Percentiles rank a stretch among this genome's conserved stretches.
Conservation (phyloP, 192 early-diverging fungal genomes). For the Coemansia sp. region DNA sequence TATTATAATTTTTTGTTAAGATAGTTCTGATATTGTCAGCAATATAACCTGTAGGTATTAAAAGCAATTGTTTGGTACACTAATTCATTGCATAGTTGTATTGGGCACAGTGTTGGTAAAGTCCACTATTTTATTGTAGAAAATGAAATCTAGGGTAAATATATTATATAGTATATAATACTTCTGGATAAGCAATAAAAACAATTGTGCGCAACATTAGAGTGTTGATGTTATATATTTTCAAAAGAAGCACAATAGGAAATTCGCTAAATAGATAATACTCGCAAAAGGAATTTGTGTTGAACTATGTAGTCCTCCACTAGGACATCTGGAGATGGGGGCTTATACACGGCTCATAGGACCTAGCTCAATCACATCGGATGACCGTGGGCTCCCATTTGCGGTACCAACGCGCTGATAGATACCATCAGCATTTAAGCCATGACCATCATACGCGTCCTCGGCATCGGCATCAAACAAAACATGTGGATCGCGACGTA, state of each 20-base stretch:
- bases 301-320: background rate
- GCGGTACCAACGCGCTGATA: background rate
- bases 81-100: no score
- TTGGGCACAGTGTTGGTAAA: no score
- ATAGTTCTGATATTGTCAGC: no score
- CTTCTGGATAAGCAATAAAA: background rate
- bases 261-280: background rate
- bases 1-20: no score
- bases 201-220: background rate
- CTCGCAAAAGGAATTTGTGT: background rate
- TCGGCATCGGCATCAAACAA: slow-evolving; percentile 38
- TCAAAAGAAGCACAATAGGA: background rate
- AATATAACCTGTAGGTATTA: no score
- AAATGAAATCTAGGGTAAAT: no score
- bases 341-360: slow-evolving; percentile 16
- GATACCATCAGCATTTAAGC: background rate
- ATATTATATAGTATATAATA: no score
- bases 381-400: slow-evolving; percentile 21
- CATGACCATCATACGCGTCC: slow-evolving; percentile 7
- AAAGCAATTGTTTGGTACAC: no score
- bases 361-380: slow-evolving; percentile 38
- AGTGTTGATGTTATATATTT: background rate
- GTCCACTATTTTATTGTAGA: no score
- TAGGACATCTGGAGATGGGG: background rate
- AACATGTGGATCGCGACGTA: slow-evolving; percentile 22